Evolutionary conservation across 108 stramenopile species (phyloP).

Genomic region (Cyclostephanos invisitatus): DNA sequence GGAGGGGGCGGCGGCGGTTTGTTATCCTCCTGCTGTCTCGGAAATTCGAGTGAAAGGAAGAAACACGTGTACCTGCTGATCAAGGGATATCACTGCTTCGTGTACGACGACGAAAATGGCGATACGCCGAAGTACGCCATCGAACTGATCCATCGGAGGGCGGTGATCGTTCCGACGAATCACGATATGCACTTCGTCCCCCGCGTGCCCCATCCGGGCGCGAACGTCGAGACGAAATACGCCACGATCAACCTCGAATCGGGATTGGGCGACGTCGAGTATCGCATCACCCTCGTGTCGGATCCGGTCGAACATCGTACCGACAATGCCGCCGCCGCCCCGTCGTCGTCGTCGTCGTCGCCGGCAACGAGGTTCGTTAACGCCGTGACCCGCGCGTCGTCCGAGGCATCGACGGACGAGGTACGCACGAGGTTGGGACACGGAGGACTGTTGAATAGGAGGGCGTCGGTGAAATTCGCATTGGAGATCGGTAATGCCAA

Average conservation of each 20-base stretch:
- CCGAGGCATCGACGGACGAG: constrained; percentile 39
- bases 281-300: constrained; percentile 58
- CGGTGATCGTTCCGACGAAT: constrained; percentile 36
- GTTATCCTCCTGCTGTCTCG: constrained; percentile 21
- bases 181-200: constrained; percentile 16
- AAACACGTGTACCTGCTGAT: constrained; percentile 58
- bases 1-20: constrained; percentile 37
- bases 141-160: constrained; percentile 57
- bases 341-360: too few relatives aligned
- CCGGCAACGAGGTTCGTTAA: constrained; percentile 50
- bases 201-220: constrained; percentile 31
- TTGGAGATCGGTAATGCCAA: constrained; percentile 66
- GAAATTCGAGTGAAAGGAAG: constrained; percentile 32
- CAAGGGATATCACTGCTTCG: constrained; percentile 85
- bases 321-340: constrained; percentile 26
- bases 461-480: constrained; percentile 65
- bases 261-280: constrained; percentile 80
- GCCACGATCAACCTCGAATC: too few relatives aligned
- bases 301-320: too few relatives aligned
- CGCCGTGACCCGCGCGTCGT: constrained; percentile 40
- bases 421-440: constrained; percentile 66
- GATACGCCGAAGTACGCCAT: constrained; percentile 78
- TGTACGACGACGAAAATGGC: constrained; percentile 56
- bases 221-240: constrained; percentile 54
- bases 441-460: constrained; percentile 60